Percentiles rank a stretch among this genome's conserved stretches.
Conservation (phyloP, 495 filamentous ascomycete genomes). For the Parachaetomium inaequale region DNA sequence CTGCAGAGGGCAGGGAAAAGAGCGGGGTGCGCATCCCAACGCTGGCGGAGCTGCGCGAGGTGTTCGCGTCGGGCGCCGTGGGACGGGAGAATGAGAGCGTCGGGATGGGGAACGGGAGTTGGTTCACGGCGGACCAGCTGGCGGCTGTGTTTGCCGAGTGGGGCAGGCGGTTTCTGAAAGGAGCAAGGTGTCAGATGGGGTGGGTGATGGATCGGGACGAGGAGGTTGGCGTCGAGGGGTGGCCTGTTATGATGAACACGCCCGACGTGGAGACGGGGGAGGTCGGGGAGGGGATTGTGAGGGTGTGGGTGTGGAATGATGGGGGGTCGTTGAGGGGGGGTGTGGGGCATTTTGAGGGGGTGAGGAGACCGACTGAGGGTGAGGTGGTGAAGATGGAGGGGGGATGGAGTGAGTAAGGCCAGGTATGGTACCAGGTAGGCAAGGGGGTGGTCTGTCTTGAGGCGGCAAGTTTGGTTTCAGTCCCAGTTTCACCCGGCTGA, state of each 20-base stretch:
- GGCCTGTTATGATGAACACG: slow-evolving; percentile 27
- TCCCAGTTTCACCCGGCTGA: too few species aligned
- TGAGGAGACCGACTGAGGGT: slow-evolving; percentile 13
- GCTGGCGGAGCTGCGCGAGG: slow-evolving; percentile 8
- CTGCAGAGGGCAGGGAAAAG: not conserved
- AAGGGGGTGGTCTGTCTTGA: too few species aligned
- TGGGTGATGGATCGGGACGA: slow-evolving; percentile 13
- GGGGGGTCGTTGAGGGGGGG: slow-evolving; percentile 18
- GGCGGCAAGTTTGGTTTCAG: too few species aligned
- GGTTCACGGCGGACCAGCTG: slow-evolving; percentile 23
- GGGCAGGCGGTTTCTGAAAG: slow-evolving; percentile 8
- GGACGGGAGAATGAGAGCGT: not conserved
- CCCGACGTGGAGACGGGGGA: slow-evolving; percentile 17
- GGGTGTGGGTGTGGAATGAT: slow-evolving; percentile 30
- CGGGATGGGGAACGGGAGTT: not conserved
- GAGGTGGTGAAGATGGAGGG: slow-evolving; percentile 3
- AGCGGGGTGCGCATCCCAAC: slow-evolving; percentile 1
- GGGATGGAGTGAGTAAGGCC: not conserved
- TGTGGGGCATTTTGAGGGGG: slow-evolving; percentile 26
- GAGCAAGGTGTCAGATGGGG: slow-evolving; percentile 22
- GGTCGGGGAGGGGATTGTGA: slow-evolving; percentile 19
- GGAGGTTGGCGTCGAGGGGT: slow-evolving; percentile 6
- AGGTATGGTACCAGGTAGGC: too few species aligned
- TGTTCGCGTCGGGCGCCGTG: not conserved
- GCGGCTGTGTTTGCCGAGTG: slow-evolving; percentile 17